Base-by-base conservation (phyloP, 163 green algal species). In the Volvox carteri region DNA sequence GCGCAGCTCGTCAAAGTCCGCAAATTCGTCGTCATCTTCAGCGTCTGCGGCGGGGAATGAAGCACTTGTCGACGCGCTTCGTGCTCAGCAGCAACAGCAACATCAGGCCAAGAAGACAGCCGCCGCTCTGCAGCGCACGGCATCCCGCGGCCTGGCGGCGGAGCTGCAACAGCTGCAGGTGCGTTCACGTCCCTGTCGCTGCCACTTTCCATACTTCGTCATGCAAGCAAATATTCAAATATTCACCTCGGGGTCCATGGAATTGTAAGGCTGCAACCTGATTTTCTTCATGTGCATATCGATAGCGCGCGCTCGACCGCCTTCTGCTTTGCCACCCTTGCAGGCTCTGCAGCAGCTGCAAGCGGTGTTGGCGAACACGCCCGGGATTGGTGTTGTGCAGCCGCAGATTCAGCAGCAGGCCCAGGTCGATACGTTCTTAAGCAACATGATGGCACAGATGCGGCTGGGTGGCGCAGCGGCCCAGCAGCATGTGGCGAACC, bases 91-190 rank as follows among this genome's bases (percentile, higher is more conserved):
- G 48, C 81, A 88, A n/a, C 84, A 89, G 18, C 72, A 84, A 19
- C 84, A 89, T 39, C 68, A 89, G 39, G 68, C 54, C n/a, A 70
- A 70, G n/a, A 84, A 84, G 33, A 54, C 70, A 11, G 84, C 72
- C 2, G 72, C 84, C 0, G 72, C 54, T 30, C 54, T 84, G 72
- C 84, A 89, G 30, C 52, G 84, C 37, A 78, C 41, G 4, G 84
- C 84, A 4, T 84, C 84, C 14, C 72, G 72, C 19, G 84, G 84
- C 2, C 54, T 89, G 28, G 84, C 84, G 18, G 84, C 54, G 14
- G 72, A 84, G 70, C 72, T 84, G 54, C 84, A 89, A 72, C 83
- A 88, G 68, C 14, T 88, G 25, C 83, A 88, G 65, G 81, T 87
- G 6, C 6, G 81, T 70, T 8, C 19, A 65, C n/a, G n/a, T n/a